These are phyloP conservation scores for Anthracocystis walkeri DNA, from an alignment of 1,284 basidiomycete species.

Conservation along the genomic window DNA sequence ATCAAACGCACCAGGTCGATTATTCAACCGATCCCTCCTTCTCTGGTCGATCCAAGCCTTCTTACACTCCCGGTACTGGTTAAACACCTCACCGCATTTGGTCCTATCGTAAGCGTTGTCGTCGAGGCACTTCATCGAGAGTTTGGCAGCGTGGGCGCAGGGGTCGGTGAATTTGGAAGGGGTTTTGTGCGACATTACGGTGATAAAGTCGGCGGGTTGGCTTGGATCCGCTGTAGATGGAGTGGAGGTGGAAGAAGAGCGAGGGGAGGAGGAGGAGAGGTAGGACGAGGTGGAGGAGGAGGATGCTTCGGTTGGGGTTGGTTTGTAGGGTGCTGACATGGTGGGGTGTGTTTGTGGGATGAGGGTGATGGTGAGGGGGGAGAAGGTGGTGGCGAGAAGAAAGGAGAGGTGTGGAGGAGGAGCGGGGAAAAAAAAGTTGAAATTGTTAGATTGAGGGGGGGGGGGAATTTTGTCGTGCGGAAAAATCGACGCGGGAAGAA, in stretches of 20 bases:
- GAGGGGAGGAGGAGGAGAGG: conserved; percentile 33
- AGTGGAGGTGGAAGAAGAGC: neutral
- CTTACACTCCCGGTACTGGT: conserved; percentile 63
- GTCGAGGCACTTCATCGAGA: conserved; percentile 66
- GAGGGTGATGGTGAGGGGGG: neutral
- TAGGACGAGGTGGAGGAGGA: conserved; percentile 18
- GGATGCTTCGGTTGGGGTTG: conserved; percentile 20
- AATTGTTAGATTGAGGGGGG: neutral
- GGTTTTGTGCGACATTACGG: conserved; percentile 56
- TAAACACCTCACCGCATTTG: conserved; percentile 62
- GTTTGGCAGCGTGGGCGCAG: conserved; percentile 63
- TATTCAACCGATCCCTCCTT: conserved; percentile 50
- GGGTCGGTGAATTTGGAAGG: conserved; percentile 64
- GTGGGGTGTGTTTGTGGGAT: conserved; percentile 2
- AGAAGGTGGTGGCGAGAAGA: neutral
- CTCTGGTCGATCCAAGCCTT: conserved; percentile 60
- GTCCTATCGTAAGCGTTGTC: conserved; percentile 60
- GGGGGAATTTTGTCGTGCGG: conserved; percentile 11
- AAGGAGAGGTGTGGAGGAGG: neutral
- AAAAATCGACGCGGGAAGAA: neutral
- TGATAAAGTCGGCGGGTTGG: conserved; percentile 52
- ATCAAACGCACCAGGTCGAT: conserved; percentile 53
- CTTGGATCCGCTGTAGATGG: conserved; percentile 9
- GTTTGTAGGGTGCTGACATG: conserved; percentile 37
- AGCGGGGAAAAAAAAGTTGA: neutral